Percentiles rank a stretch among this genome's conserved stretches.
phyloP scores from a whole-genome alignment of 1,284 basidiomycete species.

The Chalciporus sp. region DNA sequence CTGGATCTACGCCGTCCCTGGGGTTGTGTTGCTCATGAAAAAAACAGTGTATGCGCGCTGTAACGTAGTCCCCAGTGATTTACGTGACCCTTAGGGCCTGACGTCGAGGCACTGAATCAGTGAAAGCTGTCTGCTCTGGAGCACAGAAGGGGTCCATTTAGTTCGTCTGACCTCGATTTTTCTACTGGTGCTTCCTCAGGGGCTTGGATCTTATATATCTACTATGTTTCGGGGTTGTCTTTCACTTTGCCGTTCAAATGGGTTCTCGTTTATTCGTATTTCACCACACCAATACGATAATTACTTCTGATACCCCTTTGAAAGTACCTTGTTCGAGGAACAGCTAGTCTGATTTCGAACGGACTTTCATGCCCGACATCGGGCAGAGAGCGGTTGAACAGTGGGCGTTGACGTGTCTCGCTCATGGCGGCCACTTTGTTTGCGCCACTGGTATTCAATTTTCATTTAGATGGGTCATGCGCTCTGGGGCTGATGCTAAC shows the following conservation, averaged over 20 bases:
- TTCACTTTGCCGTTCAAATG: no score
- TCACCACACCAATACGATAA: no score
- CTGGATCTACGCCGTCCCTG: constrained; percentile 31
- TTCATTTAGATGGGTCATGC: neutral
- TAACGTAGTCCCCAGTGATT: constrained; percentile 10
- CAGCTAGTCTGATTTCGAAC: neutral
- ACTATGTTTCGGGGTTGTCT: no score
- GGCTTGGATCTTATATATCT: no score
- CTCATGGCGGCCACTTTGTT: neutral
- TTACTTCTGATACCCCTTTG: neutral
- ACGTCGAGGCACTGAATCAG: neutral
- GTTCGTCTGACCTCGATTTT: neutral
- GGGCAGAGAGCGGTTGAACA: neutral
- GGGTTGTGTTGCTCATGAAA: constrained; percentile 12
- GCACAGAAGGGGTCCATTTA: neutral
- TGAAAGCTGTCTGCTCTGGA: neutral
- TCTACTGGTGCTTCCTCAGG: neutral
- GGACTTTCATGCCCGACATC: neutral
- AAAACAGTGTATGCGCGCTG: neutral
- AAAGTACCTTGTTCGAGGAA: neutral
- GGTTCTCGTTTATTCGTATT: no score
- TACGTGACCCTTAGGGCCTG: neutral
- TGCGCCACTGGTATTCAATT: no score
- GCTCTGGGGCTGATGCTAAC: neutral
- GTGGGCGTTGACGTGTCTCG: neutral